Evolutionary conservation across 108 stramenopile genomes (phyloP), one percentile per base, ranked within the genome.

Genomic region (Cyclotella sp.): DNA sequence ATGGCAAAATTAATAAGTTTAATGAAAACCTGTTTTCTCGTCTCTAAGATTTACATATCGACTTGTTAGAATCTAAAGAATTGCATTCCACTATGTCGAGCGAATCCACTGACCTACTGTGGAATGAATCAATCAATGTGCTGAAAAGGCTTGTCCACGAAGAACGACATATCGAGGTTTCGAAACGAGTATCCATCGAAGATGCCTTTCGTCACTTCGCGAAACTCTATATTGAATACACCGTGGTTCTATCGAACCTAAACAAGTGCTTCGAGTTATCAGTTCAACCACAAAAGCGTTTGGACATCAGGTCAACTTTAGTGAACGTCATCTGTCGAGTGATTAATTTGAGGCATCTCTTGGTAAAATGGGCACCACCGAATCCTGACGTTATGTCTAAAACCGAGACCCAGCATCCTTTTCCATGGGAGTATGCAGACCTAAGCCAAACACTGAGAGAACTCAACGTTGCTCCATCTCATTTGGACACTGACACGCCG

Each of bases 361-460:
- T 96, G n/a, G 90, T 92, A 16, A 94, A 93, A 77, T 96, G 92
- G 93, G 87, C 88, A 63, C 95, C 93, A 16, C 89, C 91, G 12
- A 89, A 89, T 77, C 83, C 85, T 16, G 87, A 87, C 54, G 84
- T 93, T 30, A 28, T 61, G 16, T 69, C 55, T 30, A 64, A 55
- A 21, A 71, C 60, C 28, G 59, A 49, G 22, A 43, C 44, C 6
- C 86, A 87, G 55, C 64, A 65, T 13, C 72, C 85, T n/a, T 90
- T 95, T 71, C 83, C 92, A 8, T 95, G 94, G 94, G 89, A 91
- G 71, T 93, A 93, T 68, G 84, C 91, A 28, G 85, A 94, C 58
- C 59, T 96, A 18, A 88, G 87, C 66, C 75, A 75, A 24, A 81
- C 87, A 19, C 69, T 96, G 41, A 84, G 72, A 45, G 93, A 95